A percentile compares a stretch with the other conserved stretches of the same genome.
These are phyloP conservation scores for Plantago coronopus DNA, from an alignment of 305 asterid genomes.

Conservation along the genomic window DNA sequence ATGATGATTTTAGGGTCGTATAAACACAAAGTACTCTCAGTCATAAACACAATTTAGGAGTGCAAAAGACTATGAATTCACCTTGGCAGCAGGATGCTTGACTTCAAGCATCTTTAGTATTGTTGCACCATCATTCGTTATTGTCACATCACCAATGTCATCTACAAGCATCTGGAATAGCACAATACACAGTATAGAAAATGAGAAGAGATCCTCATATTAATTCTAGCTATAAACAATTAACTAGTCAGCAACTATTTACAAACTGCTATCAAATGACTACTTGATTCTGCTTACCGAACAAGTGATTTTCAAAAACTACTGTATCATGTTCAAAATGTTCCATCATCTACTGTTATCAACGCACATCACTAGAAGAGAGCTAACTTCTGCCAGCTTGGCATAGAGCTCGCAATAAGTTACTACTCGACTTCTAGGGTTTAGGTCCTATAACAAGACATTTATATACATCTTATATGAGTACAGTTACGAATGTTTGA, in stretches of 20 bases:
- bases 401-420: too few species aligned
- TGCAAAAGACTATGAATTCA: conserved; percentile 17
- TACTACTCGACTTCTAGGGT: too few species aligned
- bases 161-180: conserved; percentile 86
- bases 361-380: not conserved
- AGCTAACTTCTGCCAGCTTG: not conserved
- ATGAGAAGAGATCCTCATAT: not conserved
- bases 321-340: too few species aligned
- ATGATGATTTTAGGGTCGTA: conserved; percentile 1
- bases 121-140: conserved; percentile 96
- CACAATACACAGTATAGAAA: not conserved
- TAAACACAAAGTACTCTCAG: not conserved
- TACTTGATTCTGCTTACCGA: not conserved
- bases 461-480: too few species aligned
- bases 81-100: conserved; percentile 99
- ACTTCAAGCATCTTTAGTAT: conserved; percentile 93
- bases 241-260: too few species aligned
- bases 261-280: not conserved
- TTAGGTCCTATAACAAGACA: too few species aligned
- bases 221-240: too few species aligned
- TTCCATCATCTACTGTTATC: not conserved
- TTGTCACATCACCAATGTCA: conserved; percentile 93
- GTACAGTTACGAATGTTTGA: too few species aligned
- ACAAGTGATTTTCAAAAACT: not conserved
- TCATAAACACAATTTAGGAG: not conserved